These are phyloP conservation scores for Ceratobasidium sp. DNA, from an alignment of 1,284 basidiomycete species.

Conservation along the genomic window DNA sequence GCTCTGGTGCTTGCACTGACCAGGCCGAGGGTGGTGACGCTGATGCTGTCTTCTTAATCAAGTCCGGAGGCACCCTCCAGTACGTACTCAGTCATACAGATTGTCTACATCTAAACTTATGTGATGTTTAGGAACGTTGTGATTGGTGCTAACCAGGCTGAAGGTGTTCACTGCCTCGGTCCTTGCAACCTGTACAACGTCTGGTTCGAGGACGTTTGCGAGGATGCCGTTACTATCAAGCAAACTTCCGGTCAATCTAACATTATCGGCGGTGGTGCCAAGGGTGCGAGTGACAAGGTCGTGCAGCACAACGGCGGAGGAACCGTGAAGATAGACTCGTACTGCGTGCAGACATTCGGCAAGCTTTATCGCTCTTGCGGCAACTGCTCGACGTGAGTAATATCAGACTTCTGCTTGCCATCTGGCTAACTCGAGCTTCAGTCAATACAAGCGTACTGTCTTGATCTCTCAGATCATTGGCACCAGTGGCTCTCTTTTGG, in stretches of 20 bases:
- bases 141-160: conserved; percentile 53
- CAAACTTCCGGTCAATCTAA: conserved; percentile 32
- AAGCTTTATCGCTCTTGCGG: conserved; percentile 40
- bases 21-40: conserved; percentile 37
- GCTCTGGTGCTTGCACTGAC: conserved; percentile 36
- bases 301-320: conserved; percentile 35
- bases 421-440: conserved; percentile 25
- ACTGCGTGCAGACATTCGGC: conserved; percentile 31
- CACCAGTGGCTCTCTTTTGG: conserved; percentile 3
- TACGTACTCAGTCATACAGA: background rate
- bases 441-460: conserved; percentile 15
- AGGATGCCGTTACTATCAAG: conserved; percentile 41
- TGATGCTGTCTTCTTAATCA: conserved; percentile 38
- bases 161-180: too few relatives aligned
- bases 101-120: background rate
- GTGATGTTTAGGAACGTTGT: conserved; percentile 50
- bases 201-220: conserved; percentile 37
- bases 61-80: conserved; percentile 51
- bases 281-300: conserved; percentile 38
- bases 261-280: conserved; percentile 39
- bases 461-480: conserved; percentile 8
- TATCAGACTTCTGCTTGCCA: background rate
- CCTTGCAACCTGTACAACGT: conserved; percentile 32
- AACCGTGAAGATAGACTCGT: conserved; percentile 37
- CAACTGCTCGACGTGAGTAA: conserved; percentile 35